These are phyloP conservation scores for Lactifluus hygrophoroides DNA, from an alignment of 768 basidiomycete genomes.

Conservation along the genomic window DNA sequence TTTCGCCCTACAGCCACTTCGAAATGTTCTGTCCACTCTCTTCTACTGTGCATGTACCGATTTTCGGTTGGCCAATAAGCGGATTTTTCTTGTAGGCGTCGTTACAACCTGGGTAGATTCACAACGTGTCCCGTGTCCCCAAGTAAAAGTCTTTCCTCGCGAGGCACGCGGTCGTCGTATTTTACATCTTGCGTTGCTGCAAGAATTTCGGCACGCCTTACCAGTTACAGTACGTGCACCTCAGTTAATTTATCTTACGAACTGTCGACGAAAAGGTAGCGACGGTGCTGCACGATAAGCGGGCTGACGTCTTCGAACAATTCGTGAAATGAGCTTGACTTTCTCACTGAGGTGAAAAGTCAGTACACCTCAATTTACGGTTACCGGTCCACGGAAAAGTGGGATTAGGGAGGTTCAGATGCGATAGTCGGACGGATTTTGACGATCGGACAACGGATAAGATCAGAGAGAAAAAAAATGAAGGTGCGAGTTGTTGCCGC, in stretches of 20 bases:
- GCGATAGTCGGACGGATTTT: too few relatives aligned
- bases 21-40: background rate
- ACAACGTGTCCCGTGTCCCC: background rate
- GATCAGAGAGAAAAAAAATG: too few relatives aligned
- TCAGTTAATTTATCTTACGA: background rate
- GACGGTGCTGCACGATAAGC: background rate
- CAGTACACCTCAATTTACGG: background rate
- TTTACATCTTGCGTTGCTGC: background rate
- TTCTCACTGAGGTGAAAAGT: background rate
- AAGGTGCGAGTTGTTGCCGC: too few relatives aligned
- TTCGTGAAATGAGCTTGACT: background rate
- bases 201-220: background rate
- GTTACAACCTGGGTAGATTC: background rate
- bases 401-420: too few relatives aligned
- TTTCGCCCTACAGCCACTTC: background rate
- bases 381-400: background rate
- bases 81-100: too few relatives aligned
- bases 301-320: background rate
- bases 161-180: background rate
- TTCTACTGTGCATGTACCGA: background rate
- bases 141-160: background rate
- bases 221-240: background rate
- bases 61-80: too few relatives aligned
- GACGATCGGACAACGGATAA: too few relatives aligned
- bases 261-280: background rate